phyloP scores from a whole-genome alignment of 2,329 filamentous ascomycete species.

The Xylaria sp. region DNA sequence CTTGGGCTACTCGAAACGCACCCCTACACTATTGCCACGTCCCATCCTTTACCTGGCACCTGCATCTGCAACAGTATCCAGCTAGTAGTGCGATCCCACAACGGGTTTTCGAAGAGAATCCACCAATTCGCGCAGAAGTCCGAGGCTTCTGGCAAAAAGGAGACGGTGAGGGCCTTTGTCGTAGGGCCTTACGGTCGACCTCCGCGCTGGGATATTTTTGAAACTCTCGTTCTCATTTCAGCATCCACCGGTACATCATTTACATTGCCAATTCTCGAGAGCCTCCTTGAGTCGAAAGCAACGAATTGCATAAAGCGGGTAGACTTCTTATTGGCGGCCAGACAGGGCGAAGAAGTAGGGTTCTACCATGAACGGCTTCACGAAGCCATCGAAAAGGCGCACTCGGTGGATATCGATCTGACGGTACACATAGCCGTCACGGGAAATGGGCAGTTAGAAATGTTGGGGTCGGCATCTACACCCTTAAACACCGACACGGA shows the following conservation, averaged over 20 bases:
- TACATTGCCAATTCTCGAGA: constrained; percentile 68
- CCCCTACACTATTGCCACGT: constrained; percentile 71
- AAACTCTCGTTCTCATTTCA: constrained; percentile 69
- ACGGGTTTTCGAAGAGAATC: constrained; percentile 67
- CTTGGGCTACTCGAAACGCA: constrained; percentile 67
- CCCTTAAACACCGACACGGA: constrained; percentile 41
- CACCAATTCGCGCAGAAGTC: constrained; percentile 58
- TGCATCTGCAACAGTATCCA: constrained; percentile 70
- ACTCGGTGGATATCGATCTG: constrained; percentile 60
- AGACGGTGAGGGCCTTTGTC: constrained; percentile 60
- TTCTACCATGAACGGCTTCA: constrained; percentile 65
- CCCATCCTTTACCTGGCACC: constrained; percentile 61
- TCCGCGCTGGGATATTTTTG: constrained; percentile 67
- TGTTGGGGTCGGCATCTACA: constrained; percentile 32
- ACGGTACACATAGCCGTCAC: constrained; percentile 67
- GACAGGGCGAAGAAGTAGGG: constrained; percentile 63
- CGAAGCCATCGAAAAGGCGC: constrained; percentile 57
- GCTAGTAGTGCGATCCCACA: constrained; percentile 66
- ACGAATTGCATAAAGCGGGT: constrained; percentile 63
- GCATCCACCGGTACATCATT: constrained; percentile 73
- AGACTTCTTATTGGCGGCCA: constrained; percentile 64
- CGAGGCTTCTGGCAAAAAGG: constrained; percentile 46
- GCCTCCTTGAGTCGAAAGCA: constrained; percentile 56
- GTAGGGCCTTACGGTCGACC: constrained; percentile 67
- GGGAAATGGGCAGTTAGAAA: constrained; percentile 47